phyloP scores from a whole-genome alignment of 345 rosid genomes.

The Rhodomyrtus tomentosa region DNA sequence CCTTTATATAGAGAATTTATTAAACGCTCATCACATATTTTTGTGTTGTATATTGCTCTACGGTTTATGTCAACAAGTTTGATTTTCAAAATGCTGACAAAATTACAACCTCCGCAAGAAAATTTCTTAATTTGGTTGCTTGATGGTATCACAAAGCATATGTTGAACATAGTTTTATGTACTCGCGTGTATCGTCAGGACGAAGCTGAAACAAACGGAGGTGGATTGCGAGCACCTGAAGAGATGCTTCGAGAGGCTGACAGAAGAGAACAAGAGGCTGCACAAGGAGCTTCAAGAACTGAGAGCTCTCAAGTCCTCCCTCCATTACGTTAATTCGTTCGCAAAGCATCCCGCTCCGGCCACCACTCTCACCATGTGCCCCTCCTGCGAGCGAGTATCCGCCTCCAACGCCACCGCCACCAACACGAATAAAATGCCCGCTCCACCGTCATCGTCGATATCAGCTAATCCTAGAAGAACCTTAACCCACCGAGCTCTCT shows the following conservation, averaged over 20 bases:
- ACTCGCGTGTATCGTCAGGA: conserved; percentile 26
- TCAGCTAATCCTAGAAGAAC: background rate
- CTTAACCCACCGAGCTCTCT: background rate
- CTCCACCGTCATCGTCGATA: background rate
- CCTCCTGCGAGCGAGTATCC: conserved; percentile 7
- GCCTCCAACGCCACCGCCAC: background rate
- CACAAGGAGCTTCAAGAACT: conserved; percentile 72
- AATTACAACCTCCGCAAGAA: background rate
- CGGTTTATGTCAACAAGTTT: background rate
- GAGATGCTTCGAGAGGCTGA: conserved; percentile 77
- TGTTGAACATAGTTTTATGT: background rate
- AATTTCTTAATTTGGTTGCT: background rate
- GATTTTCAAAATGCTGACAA: background rate
- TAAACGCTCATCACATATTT: background rate
- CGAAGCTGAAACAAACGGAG: conserved; percentile 91
- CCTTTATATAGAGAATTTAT: background rate
- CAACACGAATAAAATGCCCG: background rate
- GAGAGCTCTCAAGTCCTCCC: conserved; percentile 1
- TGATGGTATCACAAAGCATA: too few relatives aligned
- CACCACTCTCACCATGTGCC: conserved; percentile 8
- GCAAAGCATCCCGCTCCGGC: background rate
- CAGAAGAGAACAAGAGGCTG: conserved; percentile 86
- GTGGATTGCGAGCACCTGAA: conserved; percentile 89
- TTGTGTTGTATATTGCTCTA: background rate
- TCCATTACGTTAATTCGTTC: background rate